These are phyloP conservation scores for Arachis stenosperma DNA, from an alignment of 306 rosid species.

Conservation along the genomic window DNA sequence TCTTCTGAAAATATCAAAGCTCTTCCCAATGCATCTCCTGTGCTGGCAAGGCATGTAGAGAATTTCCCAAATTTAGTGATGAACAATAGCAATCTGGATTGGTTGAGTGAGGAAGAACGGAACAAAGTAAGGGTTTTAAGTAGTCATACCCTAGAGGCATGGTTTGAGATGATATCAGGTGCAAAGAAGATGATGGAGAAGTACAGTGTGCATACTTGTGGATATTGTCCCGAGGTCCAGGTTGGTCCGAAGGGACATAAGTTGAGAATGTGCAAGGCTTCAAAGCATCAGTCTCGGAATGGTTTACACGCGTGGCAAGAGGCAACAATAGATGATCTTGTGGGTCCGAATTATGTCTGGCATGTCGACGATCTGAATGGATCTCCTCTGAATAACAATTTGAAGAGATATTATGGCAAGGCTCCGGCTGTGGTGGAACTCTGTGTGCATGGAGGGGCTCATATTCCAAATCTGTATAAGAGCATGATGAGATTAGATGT, in stretches of 20 bases:
- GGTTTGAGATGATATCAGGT: constrained; percentile 79
- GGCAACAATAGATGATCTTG: constrained; percentile 70
- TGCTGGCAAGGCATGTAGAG: constrained; percentile 33
- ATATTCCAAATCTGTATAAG: constrained; percentile 61
- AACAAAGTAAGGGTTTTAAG: constrained; percentile 47
- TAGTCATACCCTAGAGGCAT: constrained; percentile 56
- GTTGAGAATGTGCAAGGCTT: constrained; percentile 84
- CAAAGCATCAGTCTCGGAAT: constrained; percentile 87
- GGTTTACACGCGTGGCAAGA: constrained; percentile 98
- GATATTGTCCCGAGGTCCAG: constrained; percentile 86
- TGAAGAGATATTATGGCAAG: constrained; percentile 88
- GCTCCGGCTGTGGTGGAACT: constrained; percentile 91
- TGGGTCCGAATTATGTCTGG: constrained; percentile 84
- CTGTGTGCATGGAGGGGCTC: constrained; percentile 82
- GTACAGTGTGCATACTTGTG: constrained; percentile 73
- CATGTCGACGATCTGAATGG: constrained; percentile 65
- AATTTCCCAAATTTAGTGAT: constrained; percentile 36
- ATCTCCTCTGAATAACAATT: constrained; percentile 66
- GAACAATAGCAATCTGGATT: constrained; percentile 39
- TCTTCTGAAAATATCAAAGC: constrained; percentile 26
- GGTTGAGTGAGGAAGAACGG: constrained; percentile 40
- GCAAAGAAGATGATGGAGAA: constrained; percentile 76
- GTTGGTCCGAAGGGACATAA: constrained; percentile 93
- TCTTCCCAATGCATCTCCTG: constrained; percentile 30
- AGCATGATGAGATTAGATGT: constrained; percentile 95